These are phyloP conservation scores for Psilocybe subaeruginosa DNA, from an alignment of 768 basidiomycete species.

Conservation along the genomic window DNA sequence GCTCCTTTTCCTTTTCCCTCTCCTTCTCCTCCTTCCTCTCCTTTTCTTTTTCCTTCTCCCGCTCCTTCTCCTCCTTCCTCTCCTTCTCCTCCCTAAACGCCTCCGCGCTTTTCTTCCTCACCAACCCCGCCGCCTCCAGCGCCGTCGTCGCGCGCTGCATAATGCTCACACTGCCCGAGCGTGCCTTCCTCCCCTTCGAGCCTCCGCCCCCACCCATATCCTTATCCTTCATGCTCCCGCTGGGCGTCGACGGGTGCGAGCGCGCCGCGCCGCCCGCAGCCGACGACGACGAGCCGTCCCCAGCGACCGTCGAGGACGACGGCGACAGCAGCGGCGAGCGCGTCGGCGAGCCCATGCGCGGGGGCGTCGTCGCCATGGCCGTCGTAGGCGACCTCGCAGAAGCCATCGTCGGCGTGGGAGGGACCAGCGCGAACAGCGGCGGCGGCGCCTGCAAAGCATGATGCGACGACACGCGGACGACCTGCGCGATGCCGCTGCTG, in stretches of 20 bases:
- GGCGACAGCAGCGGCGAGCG: constrained; percentile 60
- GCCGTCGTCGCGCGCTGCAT: constrained; percentile 95
- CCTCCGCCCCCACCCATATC: constrained; percentile 47
- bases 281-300: constrained; percentile 44
- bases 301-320: constrained; percentile 49
- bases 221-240: constrained; percentile 59
- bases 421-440: constrained; percentile 74
- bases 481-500: not conserved
- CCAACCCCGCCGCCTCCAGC: constrained; percentile 82
- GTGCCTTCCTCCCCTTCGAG: constrained; percentile 63
- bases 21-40: constrained; percentile 55
- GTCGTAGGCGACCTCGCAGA: constrained; percentile 32
- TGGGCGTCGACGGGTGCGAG: constrained; percentile 74
- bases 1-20: constrained; percentile 40
- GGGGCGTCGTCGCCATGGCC: constrained; percentile 44
- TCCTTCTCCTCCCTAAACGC: constrained; percentile 68
- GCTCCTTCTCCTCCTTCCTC: constrained; percentile 65
- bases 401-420: constrained; percentile 69
- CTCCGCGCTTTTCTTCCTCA: constrained; percentile 82
- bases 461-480: constrained; percentile 11
- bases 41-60: constrained; percentile 79
- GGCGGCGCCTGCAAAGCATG: constrained; percentile 19
- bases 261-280: constrained; percentile 22
- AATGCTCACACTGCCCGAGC: constrained; percentile 92
- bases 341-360: constrained; percentile 47